Evolutionary conservation across 345 rosid species (phyloP).

Genomic region (Moricandia arvensis): DNA sequence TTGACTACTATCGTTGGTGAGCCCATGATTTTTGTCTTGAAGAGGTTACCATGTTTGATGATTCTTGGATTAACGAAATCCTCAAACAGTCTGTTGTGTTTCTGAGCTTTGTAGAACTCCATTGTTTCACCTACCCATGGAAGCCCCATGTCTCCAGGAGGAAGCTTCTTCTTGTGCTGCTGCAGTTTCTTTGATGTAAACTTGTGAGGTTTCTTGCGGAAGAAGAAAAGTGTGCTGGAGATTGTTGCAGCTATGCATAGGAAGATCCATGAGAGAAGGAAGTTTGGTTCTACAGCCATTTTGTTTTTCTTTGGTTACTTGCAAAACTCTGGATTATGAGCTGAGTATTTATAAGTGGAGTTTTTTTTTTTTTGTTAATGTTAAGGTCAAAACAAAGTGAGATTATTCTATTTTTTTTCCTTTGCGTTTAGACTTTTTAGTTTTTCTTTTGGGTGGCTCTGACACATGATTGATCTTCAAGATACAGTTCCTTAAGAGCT

Average conservation of each 20-base stretch:
- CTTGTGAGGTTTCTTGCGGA: conserved; percentile 21
- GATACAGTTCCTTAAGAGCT: conserved; percentile 33
- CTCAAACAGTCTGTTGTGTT: conserved; percentile 51
- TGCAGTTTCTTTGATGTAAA: conserved; percentile 14
- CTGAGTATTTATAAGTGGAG: conserved; percentile 28
- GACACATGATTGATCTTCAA: conserved; percentile 35
- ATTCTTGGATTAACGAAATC: conserved; percentile 62
- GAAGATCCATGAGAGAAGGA: conserved; percentile 38
- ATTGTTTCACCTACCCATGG: conserved; percentile 76
- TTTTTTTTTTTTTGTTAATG: conserved; percentile 14
- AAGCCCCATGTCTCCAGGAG: conserved; percentile 66
- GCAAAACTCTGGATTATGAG: conserved; percentile 9
- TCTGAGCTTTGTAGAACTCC: conserved; percentile 67
- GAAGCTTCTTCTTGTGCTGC: conserved; percentile 42
- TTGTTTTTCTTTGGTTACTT: conserved; percentile 14
- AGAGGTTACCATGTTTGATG: conserved; percentile 56
- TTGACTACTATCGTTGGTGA: conserved; percentile 63
- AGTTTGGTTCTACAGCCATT: conserved; percentile 37
- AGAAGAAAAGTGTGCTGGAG: conserved; percentile 42
- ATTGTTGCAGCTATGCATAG: conserved; percentile 43
- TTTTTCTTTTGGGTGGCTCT: conserved; percentile 1
- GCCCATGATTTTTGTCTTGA: conserved; percentile 72
- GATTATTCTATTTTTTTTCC: background rate
- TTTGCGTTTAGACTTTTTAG: background rate
- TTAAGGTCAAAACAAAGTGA: conserved; percentile 23